phyloP scores from a whole-genome alignment of 2,329 filamentous ascomycete species.

The Neurospora sp. region DNA sequence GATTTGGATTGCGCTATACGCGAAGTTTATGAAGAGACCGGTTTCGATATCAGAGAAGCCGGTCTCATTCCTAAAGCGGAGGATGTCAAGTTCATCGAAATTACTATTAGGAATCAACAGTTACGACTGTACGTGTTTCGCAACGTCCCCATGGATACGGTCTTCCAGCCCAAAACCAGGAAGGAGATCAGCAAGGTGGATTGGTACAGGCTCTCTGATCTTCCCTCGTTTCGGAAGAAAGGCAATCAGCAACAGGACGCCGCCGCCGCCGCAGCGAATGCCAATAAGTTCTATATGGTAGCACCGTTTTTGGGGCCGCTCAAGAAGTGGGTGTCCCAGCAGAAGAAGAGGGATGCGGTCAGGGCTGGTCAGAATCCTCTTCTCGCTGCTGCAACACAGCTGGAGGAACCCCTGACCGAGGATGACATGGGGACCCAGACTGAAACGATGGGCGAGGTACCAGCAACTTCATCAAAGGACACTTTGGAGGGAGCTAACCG shows the following conservation, averaged over 20 bases:
- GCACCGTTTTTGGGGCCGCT: constrained; percentile 79
- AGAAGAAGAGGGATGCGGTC: constrained; percentile 61
- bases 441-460: constrained; percentile 21
- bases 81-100: constrained; percentile 73
- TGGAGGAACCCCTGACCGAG: constrained; percentile 49
- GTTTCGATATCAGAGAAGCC: constrained; percentile 68
- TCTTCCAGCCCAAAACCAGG: constrained; percentile 81
- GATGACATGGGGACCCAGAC: constrained; percentile 45
- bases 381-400: neutral
- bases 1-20: constrained; percentile 89
- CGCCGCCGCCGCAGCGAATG: constrained; percentile 47
- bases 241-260: constrained; percentile 44
- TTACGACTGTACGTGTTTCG: constrained; percentile 88
- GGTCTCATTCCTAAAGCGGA: constrained; percentile 64
- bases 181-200: constrained; percentile 97
- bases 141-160: constrained; percentile 73
- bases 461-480: constrained; percentile 28
- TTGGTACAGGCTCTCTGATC: constrained; percentile 85
- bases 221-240: constrained; percentile 67
- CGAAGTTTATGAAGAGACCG: constrained; percentile 94
- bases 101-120: constrained; percentile 86
- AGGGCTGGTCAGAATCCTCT: constrained; percentile 32
- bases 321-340: constrained; percentile 82
- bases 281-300: constrained; percentile 96
- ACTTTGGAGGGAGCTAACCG: constrained; percentile 40